Evolutionary conservation across 2,329 filamentous ascomycete genomes (phyloP).

Genomic region (Pseudogymnoascus verrucosus): DNA sequence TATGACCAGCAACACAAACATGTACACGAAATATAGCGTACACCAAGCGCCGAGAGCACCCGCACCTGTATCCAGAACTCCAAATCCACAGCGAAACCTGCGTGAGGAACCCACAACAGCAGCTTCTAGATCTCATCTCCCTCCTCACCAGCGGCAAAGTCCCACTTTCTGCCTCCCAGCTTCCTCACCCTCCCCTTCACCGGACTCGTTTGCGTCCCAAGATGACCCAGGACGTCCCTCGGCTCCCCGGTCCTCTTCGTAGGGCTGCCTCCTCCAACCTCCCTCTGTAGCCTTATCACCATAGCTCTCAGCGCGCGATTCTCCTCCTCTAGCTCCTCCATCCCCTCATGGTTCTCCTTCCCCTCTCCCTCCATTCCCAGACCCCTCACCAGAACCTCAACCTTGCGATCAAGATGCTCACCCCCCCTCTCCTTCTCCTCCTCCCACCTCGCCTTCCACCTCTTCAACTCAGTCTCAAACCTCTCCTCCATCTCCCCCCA

Average conservation of each 20-base stretch:
- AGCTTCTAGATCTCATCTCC: neutral
- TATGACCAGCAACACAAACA: neutral
- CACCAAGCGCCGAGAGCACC: neutral
- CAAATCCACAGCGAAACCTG: neutral
- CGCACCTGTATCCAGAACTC: neutral
- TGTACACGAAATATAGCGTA: neutral
- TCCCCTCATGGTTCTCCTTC: constrained; percentile 47
- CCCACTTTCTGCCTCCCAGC: neutral
- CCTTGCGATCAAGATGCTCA: constrained; percentile 80
- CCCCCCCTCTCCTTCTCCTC: constrained; percentile 73
- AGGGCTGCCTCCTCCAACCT: neutral
- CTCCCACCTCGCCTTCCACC: constrained; percentile 75
- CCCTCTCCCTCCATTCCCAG: constrained; percentile 37
- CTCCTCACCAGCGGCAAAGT: neutral
- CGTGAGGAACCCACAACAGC: neutral
- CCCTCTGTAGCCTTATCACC: neutral
- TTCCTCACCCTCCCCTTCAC: neutral
- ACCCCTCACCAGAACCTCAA: constrained; percentile 60
- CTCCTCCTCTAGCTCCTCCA: constrained; percentile 60
- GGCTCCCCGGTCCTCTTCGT: neutral
- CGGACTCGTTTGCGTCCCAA: neutral
- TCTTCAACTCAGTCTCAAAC: constrained; percentile 63
- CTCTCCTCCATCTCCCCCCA: constrained; percentile 76
- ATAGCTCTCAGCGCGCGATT: constrained; percentile 54
- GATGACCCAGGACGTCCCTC: neutral